Conservation (phyloP, 2,329 filamentous ascomycete species). For the Geoglossum cookeanum region DNA sequence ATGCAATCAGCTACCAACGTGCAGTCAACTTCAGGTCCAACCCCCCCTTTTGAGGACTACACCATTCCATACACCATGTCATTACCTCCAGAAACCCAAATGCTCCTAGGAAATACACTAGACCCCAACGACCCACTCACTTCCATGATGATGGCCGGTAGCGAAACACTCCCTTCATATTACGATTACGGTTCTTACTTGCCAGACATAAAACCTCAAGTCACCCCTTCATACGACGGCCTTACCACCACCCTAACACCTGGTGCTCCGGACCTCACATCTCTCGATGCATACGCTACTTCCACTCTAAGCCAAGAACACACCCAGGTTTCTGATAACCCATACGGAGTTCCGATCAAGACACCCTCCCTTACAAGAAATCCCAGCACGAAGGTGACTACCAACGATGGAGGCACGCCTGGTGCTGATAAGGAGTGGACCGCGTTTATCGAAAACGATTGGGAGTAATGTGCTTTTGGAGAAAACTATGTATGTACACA, state of each 20-base stretch:
- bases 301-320: background rate
- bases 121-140: slow-evolving; percentile 27
- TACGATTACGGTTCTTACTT: background rate
- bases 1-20: too few relatives aligned
- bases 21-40: background rate
- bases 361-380: background rate
- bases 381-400: background rate
- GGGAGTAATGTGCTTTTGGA: too few relatives aligned
- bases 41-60: slow-evolving; percentile 5
- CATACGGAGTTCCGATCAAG: background rate
- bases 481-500: too few relatives aligned
- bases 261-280: slow-evolving; percentile 15
- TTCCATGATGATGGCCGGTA: slow-evolving; percentile 27
- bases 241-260: slow-evolving; percentile 24
- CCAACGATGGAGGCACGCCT: background rate
- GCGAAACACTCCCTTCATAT: slow-evolving; percentile 20
- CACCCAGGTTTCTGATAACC: background rate
- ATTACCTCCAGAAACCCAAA: slow-evolving; percentile 33
- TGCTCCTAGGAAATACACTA: slow-evolving; percentile 28
- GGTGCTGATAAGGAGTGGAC: background rate
- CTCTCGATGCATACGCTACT: background rate
- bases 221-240: slow-evolving; percentile 14
- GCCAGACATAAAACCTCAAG: slow-evolving; percentile 9
- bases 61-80: slow-evolving; percentile 28
- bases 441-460: background rate